Evolutionary conservation across 2,329 filamentous ascomycete species (phyloP).

Genomic region (Canariomyces notabilis): DNA sequence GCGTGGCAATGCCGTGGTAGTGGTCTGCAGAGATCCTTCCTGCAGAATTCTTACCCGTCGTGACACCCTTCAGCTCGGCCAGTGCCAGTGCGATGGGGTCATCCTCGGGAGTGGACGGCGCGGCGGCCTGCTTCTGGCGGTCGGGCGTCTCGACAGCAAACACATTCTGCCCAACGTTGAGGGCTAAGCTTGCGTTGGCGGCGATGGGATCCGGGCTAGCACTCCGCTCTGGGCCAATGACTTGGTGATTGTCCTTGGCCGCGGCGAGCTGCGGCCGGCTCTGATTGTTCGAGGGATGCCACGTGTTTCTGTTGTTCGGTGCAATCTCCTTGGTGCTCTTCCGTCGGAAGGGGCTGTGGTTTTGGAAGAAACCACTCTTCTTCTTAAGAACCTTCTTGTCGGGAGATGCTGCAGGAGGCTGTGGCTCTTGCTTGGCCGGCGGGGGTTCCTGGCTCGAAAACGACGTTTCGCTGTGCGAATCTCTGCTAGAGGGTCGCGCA

Average conservation of each 20-base stretch:
- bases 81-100: constrained; percentile 92
- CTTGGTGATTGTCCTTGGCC: constrained; percentile 30
- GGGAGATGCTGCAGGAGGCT: constrained; percentile 39
- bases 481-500: constrained; percentile 73
- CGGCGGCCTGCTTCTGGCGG: constrained; percentile 43
- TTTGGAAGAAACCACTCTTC: constrained; percentile 86
- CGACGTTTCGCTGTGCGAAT: constrained; percentile 87
- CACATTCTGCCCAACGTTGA: constrained; percentile 94
- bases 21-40: constrained; percentile 89
- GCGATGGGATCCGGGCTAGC: constrained; percentile 81
- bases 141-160: constrained; percentile 86
- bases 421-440: constrained; percentile 49
- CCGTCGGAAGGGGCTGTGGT: constrained; percentile 84
- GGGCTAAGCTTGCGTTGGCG: constrained; percentile 83
- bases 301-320: constrained; percentile 52
- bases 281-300: constrained; percentile 41
- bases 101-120: constrained; percentile 51
- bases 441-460: constrained; percentile 79
- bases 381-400: constrained; percentile 65
- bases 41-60: constrained; percentile 63
- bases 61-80: constrained; percentile 83
- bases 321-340: constrained; percentile 75
- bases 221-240: constrained; percentile 38
- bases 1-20: constrained; percentile 89
- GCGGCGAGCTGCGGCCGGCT: constrained; percentile 18